phyloP scores from a whole-genome alignment of 441 rosid species.

The Lepidium campestre region DNA sequence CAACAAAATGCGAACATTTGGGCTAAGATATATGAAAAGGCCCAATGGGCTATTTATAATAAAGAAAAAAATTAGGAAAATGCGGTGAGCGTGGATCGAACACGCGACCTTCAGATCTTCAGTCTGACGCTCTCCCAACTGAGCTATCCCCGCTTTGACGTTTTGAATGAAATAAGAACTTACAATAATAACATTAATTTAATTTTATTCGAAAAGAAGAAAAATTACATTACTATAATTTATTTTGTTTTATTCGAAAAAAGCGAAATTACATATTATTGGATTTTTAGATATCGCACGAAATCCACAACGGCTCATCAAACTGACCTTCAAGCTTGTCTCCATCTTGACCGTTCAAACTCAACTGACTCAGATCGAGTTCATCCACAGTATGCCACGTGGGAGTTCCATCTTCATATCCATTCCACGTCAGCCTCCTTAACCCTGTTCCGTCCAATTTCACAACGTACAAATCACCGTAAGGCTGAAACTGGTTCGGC shows the following conservation, averaged over 20 bases:
- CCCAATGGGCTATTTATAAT: not conserved
- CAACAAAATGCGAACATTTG: not conserved
- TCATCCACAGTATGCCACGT: conserved; percentile 43
- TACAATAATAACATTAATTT: not conserved
- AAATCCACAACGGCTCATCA: conserved; percentile 61
- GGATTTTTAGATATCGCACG: conserved; percentile 36
- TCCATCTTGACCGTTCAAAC: conserved; percentile 31
- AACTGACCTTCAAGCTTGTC: conserved; percentile 49
- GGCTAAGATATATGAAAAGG: not conserved
- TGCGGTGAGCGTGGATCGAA: conserved; percentile 90
- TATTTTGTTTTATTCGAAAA: not conserved
- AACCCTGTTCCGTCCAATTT: conserved; percentile 61
- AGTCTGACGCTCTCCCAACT: conserved; percentile 40
- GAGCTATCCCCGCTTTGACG: conserved; percentile 22
- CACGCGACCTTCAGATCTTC: conserved; percentile 50
- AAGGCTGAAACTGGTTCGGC: conserved; percentile 86
- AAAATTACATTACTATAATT: not conserved
- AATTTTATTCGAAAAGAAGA: not conserved
- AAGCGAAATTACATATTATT: not conserved
- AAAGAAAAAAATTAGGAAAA: not conserved
- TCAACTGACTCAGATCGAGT: conserved; percentile 20
- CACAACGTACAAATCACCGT: conserved; percentile 56
- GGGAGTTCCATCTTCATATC: conserved; percentile 79
- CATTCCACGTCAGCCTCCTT: conserved; percentile 77
- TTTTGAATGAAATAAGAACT: too few relatives aligned